Percentiles rank a stretch among this genome's conserved stretches.
Evolutionary conservation across 345 rosid species (phyloP).

Genomic region (Barbarea vulgaris): DNA sequence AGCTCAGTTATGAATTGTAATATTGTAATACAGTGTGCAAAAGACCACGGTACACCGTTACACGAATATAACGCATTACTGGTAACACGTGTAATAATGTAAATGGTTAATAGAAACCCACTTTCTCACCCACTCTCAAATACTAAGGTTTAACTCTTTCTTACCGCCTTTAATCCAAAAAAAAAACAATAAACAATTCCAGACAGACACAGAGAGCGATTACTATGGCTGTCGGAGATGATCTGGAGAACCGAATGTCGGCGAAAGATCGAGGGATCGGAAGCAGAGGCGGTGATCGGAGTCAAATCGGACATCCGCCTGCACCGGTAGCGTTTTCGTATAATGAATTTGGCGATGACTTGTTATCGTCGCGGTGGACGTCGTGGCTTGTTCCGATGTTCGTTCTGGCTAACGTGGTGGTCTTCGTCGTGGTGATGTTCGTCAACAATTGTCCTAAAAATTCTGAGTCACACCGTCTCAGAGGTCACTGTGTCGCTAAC

Average conservation of each 20-base stretch:
- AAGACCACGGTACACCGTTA: constrained; percentile 3
- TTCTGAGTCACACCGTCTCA: constrained; percentile 31
- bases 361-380: constrained; percentile 61
- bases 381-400: constrained; percentile 89
- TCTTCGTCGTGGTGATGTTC: constrained; percentile 70
- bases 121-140: constrained; percentile 36
- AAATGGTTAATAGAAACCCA: constrained; percentile 1
- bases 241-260: constrained; percentile 41
- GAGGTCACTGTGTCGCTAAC: constrained; percentile 60
- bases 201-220: constrained; percentile 13
- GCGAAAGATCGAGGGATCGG: constrained; percentile 36
- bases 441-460: constrained; percentile 74
- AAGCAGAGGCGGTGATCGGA: constrained; percentile 37
- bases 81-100: not conserved
- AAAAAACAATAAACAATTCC: constrained; percentile 11
- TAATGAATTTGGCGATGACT: constrained; percentile 45
- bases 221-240: constrained; percentile 38
- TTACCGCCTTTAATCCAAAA: constrained; percentile 29
- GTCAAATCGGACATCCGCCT: constrained; percentile 35
- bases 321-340: constrained; percentile 39
- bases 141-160: constrained; percentile 22
- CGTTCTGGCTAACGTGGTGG: constrained; percentile 60
- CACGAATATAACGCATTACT: not conserved
- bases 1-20: not conserved
- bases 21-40: not conserved